Evolutionary conservation across 352 stramenopile genomes (phyloP), one percentile per base, ranked within the genome.

Genomic region (Pythium rishiriense): DNA sequence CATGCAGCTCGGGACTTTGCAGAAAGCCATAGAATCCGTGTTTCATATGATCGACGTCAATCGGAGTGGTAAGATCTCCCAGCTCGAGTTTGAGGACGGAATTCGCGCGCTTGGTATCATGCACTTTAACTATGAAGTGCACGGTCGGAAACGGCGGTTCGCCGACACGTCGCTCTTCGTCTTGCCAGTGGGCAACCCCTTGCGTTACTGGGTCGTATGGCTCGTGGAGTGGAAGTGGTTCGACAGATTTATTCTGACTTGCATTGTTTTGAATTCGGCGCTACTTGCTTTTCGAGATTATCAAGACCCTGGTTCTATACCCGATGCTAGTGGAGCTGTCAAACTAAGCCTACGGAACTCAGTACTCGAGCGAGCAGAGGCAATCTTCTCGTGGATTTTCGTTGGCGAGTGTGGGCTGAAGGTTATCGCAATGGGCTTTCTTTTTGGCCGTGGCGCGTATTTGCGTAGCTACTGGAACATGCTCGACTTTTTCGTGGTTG

Each of bases 401-500:
- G 72, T 87, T 9, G 68, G 79, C 3, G 90, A 97, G 61, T 88
- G 75, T 42, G 67, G 51, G 1, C 33, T 97, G 4, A 97, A 97
- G 67, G 83, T 97, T 33, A 74, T 93, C 31, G 85, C 80, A 10
- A 77, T 93, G 68, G 88, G 88, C 2, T 88, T 88, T 21, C 35
- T 77, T 7, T 64, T 84, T 14, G 83, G 82, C 10, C 55, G 78
- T 17, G 80, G 81, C 5, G 68, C 69, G 15, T 96, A 94, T 50
- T 51, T 93, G 15, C 71, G 75, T 35, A 85, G 88, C 59, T 69
- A 77, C 35, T 97, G 88, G 87, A 97, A 97, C 52, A 69, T 83
- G 29, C 72, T 97, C 17, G 88, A 97, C 60, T 96, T 93, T 66
- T 79, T 96, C 41, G 86, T 97, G 19, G 88, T 97, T 35, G 59